Evolutionary conservation across 441 rosid genomes (phyloP).

Genomic region (Erodium texanum): DNA sequence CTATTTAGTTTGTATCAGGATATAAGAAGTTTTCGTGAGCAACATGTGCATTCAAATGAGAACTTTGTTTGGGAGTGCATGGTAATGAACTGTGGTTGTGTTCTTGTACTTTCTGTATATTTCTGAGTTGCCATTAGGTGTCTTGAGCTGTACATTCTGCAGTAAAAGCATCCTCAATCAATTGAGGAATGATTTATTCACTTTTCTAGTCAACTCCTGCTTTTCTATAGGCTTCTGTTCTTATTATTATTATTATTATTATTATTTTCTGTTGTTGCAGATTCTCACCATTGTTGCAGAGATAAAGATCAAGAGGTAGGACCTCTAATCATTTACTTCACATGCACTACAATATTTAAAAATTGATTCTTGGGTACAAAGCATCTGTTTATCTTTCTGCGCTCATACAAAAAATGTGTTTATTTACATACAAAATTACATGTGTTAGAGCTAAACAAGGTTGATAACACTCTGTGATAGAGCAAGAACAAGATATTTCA

Average conservation of each 20-base stretch:
- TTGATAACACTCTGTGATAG: neutral
- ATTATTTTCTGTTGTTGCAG: neutral
- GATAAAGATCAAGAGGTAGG: conserved; percentile 1
- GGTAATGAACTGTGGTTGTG: neutral
- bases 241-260: too few relatives aligned
- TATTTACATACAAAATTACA: too few relatives aligned
- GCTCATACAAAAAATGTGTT: neutral
- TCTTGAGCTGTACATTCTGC: neutral
- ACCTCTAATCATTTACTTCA: conserved; percentile 2
- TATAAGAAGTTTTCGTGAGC: neutral
- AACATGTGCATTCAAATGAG: neutral
- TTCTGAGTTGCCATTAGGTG: neutral
- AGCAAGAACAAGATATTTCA: neutral
- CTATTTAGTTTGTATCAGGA: neutral
- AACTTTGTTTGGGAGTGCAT: neutral
- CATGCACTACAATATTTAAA: neutral
- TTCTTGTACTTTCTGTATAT: neutral
- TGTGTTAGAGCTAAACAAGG: neutral
- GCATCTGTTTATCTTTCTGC: neutral
- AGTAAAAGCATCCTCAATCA: conserved; percentile 3
- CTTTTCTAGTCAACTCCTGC: conserved; percentile 8
- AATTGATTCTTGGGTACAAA: neutral
- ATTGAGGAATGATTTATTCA: neutral
- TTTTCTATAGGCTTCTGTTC: neutral
- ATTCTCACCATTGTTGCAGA: conserved; percentile 3